These are phyloP conservation scores for Mucor lusitanicus DNA, from an alignment of 371 early-diverging fungal species.

Conservation along the genomic window DNA sequence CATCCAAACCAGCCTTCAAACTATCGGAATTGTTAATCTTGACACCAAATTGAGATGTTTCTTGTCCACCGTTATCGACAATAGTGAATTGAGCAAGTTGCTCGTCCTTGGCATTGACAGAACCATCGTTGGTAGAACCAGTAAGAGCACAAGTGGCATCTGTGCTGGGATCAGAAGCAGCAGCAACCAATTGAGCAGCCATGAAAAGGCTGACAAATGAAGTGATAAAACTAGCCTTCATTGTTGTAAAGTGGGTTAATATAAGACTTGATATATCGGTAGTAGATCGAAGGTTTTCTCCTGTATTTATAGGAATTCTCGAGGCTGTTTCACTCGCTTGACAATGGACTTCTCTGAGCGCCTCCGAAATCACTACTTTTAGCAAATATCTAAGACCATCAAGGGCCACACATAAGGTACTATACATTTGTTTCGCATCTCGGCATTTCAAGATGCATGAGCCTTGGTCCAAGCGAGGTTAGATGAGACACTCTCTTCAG, in stretches of 20 bases:
- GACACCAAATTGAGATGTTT: conserved; percentile 29
- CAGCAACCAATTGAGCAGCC: not conserved
- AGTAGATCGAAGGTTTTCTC: not conserved
- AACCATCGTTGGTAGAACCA: not conserved
- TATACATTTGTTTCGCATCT: not conserved
- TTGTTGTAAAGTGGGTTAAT: not conserved
- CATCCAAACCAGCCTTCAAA: conserved; percentile 46
- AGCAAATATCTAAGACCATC: not conserved
- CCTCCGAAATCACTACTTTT: not conserved
- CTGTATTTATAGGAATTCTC: not conserved
- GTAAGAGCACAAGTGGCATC: conserved; percentile 1
- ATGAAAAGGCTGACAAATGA: not conserved
- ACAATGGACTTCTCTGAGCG: not conserved
- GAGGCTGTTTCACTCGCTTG: not conserved
- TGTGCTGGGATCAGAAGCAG: not conserved
- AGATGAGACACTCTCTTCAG: not conserved
- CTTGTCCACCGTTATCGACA: conserved; percentile 18
- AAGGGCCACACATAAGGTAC: not conserved
- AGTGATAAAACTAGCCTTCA: not conserved
- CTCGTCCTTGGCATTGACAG: not conserved
- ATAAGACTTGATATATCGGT: not conserved
- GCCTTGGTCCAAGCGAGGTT: not conserved
- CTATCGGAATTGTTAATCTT: conserved; percentile 35
- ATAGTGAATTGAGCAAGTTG: conserved; percentile 2
- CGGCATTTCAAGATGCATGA: not conserved